A percentile compares a stretch with the other conserved stretches of the same genome.
Conservation (phyloP, 805 yeast genomes). For the Sugiyamaella smithiae region DNA sequence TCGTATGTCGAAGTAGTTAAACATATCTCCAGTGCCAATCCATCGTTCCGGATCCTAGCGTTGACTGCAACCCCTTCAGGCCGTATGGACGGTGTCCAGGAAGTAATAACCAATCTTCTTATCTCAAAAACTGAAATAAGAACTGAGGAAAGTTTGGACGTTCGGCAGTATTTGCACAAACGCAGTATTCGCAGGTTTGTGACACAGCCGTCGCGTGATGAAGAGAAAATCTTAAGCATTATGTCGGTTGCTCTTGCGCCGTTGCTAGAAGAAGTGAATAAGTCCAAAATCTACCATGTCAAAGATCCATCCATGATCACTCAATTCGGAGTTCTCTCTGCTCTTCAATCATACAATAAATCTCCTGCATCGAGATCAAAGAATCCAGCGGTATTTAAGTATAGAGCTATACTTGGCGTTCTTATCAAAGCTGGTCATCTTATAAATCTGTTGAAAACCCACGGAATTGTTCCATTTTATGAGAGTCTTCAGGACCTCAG, state of each 20-base stretch:
- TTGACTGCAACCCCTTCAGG: conserved; percentile 95
- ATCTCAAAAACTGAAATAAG: conserved; percentile 83
- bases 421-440: conserved; percentile 66
- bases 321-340: conserved; percentile 67
- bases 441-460: conserved; percentile 53
- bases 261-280: conserved; percentile 58
- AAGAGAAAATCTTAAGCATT: conserved; percentile 51
- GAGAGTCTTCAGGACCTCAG: conserved; percentile 56
- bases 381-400: conserved; percentile 23
- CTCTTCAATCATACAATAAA: conserved; percentile 47
- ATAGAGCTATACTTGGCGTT: conserved; percentile 45
- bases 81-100: conserved; percentile 82
- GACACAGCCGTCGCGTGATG: conserved; percentile 53
- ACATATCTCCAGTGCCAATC: conserved; percentile 57
- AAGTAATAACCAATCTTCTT: conserved; percentile 65
- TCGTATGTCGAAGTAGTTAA: conserved; percentile 80
- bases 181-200: conserved; percentile 59
- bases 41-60: conserved; percentile 72
- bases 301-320: conserved; percentile 67
- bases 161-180: conserved; percentile 69
- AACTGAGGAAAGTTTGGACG: conserved; percentile 80
- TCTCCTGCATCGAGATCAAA: conserved; percentile 24
- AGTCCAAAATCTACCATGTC: conserved; percentile 58
- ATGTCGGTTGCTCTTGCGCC: conserved; percentile 66
- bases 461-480: conserved; percentile 78